Percentiles rank a stretch among this genome's conserved stretches.
phyloP scores from a whole-genome alignment of 495 filamentous ascomycete species.

The Endocarpon pusillum region DNA sequence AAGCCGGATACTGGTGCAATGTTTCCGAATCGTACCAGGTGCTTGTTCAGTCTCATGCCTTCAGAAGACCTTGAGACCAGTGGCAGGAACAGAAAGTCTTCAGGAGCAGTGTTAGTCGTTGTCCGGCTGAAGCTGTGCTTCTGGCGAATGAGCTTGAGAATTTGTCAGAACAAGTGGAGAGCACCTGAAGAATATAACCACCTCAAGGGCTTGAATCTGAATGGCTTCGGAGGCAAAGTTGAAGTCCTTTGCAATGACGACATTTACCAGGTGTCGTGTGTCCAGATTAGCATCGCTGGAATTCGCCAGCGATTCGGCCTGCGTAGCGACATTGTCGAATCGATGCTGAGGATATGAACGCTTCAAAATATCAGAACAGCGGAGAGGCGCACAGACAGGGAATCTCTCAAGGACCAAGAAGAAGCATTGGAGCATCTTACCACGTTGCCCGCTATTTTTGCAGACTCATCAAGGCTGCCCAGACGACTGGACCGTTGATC shows the following conservation, averaged over 20 bases:
- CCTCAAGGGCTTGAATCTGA: constrained; percentile 77
- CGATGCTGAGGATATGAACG: too few relatives aligned
- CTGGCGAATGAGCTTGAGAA: constrained; percentile 58
- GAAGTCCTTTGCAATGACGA: constrained; percentile 68
- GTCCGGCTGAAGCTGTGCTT: constrained; percentile 59
- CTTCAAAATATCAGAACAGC: too few relatives aligned
- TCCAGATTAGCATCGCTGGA: constrained; percentile 18
- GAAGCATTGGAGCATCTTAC: too few relatives aligned
- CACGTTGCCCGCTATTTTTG: too few relatives aligned
- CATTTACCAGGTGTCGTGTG: constrained; percentile 45
- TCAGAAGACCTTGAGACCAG: constrained; percentile 31
- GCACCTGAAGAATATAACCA: constrained; percentile 10
- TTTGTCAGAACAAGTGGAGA: not conserved
- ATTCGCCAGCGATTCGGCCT: too few relatives aligned
- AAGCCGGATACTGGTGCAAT: not conserved
- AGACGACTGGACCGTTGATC: constrained; percentile 3
- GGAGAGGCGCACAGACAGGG: too few relatives aligned
- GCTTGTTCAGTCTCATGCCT: constrained; percentile 22
- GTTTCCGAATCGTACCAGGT: constrained; percentile 31
- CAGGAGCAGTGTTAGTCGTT: constrained; percentile 53
- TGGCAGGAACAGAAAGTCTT: constrained; percentile 66
- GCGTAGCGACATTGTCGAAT: too few relatives aligned
- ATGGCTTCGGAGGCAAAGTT: constrained; percentile 48
- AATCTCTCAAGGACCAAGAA: too few relatives aligned
- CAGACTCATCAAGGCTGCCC: too few relatives aligned